Base-by-base conservation (phyloP, 495 filamentous ascomycete genomes). In the Daldinia loculata region DNA sequence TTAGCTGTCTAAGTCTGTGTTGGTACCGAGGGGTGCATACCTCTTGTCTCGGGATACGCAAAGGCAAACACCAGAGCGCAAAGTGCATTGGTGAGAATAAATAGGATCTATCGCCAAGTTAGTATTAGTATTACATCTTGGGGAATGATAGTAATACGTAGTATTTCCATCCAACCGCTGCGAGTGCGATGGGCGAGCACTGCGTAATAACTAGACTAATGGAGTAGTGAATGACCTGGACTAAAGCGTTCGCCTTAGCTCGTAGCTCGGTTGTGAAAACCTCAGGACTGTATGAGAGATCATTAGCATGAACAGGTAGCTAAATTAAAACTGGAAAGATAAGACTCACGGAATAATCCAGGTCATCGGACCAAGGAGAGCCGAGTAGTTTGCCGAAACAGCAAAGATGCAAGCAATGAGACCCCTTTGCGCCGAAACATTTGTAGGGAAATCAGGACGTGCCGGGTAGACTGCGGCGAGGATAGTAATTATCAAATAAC, bases 351-450 rank as follows among this genome's bases (percentile, higher is more conserved):
- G 83, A 59, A 87, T 87, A 56, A 86, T 81, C 82, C 85, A 88
- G 7, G 84, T 85, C 68, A 87, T 85, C 30, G 85, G 80, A 2
- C 85, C 86, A 19, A 86, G 73, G 36, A 81, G 77, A 27, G 85
- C 87, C 60, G 82, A 88, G 69, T 84, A 89, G 52, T 88, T 75
- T 3, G 82, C 83, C 48, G 88, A 89, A 32, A 88, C 81, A 41
- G 87, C 83, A 69, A 87, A 86, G 78, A 89, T 86, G 66, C 84
- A 84, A 26, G 88, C 84, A 52, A 85, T 86, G 24, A 84, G 80
- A 3, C 82, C 83, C n/a, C 86, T 78, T 32, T 84, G 81, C 29
- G 81, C 76, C 2, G 71, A 66, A 39, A 80, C 81, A 53, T 77
- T 77, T 7, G 74, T 80, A 27, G 79, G 74, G 12, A 72, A 43